Evolutionary conservation across 129 eudicot species (phyloP), one percentile per base, ranked within the genome.

Genomic region (Tanacetum coccineum): DNA sequence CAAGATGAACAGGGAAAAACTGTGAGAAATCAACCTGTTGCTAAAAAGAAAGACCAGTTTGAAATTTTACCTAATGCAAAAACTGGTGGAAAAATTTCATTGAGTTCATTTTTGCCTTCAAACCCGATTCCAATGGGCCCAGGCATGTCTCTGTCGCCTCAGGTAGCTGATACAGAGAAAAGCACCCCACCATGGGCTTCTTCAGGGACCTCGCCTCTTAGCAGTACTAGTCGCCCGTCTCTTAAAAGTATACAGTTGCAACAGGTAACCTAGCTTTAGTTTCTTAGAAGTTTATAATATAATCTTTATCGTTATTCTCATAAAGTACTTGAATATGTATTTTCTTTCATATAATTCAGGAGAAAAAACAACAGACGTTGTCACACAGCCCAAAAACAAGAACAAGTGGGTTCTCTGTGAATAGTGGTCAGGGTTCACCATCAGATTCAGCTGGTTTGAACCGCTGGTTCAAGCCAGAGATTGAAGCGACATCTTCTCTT

Each of bases 151-250:
- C 77, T 70, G 42, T 67, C 81, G 17, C 66, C 76, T 22, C 95
- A 75, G 50, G 73, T 49, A 11, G 66, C 84, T 66, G 99, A 93
- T 59, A 86, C 77, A 32, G 99, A 89, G 39, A 86, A 21, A 76
- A 77, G 79, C 81, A 93, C 99, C 19, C 99, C 99, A 64, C 93
- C 99, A 53, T 93, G 99, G 99, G 84, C 90, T 56, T 78, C 99
- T 64, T 93, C 99, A n/a, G 90, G 99, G 60, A 93, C 99, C 48
- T 86, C 98, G 25, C 99, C 99, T 66, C 76, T 75, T 52, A 66
- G 76, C 42, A 36, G 2, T 36, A 36, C 42, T 70, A 81, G 84
- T 49, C 93, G 95, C 36, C 95, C 99, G 13, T 93, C 99, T 62
- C 92, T 93, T 15, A 86, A 90, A 79, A 90, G 85, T 17, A 93